These are phyloP conservation scores for Ogataea methylovora DNA, from an alignment of 805 yeast species.

Conservation along the genomic window DNA sequence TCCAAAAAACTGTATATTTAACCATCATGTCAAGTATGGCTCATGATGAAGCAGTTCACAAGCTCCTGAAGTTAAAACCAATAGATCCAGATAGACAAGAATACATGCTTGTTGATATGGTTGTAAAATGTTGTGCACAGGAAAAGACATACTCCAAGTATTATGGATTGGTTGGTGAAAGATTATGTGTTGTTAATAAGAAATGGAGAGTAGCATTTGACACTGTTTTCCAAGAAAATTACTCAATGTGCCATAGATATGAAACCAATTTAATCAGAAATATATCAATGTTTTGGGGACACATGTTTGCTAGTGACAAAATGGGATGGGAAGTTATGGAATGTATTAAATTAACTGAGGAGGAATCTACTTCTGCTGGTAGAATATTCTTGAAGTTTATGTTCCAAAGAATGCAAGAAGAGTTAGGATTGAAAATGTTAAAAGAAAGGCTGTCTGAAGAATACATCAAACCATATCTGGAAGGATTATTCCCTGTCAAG, in stretches of 20 bases:
- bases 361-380: constrained; percentile 68
- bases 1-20: constrained; percentile 71
- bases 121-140: constrained; percentile 75
- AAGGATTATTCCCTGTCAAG: constrained; percentile 60
- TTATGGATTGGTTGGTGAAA: constrained; percentile 71
- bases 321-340: constrained; percentile 57
- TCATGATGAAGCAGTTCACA: constrained; percentile 89
- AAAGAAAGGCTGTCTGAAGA: constrained; percentile 44
- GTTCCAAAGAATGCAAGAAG: constrained; percentile 72
- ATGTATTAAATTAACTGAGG: constrained; percentile 54
- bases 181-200: constrained; percentile 41
- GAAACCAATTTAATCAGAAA: constrained; percentile 73
- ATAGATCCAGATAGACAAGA: constrained; percentile 35
- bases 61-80: constrained; percentile 47
- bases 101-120: constrained; percentile 56
- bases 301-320: constrained; percentile 62
- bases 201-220: constrained; percentile 55
- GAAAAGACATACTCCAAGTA: constrained; percentile 82
- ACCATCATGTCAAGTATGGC: constrained; percentile 87
- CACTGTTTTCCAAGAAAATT: constrained; percentile 46
- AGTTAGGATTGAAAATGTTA: constrained; percentile 54
- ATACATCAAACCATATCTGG: constrained; percentile 37
- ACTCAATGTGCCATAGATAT: constrained; percentile 51
- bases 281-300: constrained; percentile 82
- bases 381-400: constrained; percentile 77